A percentile compares a stretch with the other conserved stretches of the same genome.
These are phyloP conservation scores for Anastatica hierochuntica DNA, from an alignment of 345 rosid species.

Conservation along the genomic window DNA sequence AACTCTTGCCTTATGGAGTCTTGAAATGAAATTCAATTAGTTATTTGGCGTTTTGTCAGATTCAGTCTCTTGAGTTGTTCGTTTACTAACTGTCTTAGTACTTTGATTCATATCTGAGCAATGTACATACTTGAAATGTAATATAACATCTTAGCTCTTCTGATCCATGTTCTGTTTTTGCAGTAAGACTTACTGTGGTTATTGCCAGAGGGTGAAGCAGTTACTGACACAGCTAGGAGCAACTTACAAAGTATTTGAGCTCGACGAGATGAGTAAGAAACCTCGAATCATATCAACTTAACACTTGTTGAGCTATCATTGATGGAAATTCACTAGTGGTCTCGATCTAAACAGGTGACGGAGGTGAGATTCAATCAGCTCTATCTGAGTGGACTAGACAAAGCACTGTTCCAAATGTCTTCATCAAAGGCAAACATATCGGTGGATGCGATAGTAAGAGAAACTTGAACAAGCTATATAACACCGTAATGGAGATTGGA, in stretches of 20 bases:
- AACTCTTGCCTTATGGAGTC: too few relatives aligned
- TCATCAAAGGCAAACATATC: conserved; percentile 56
- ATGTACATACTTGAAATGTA: background rate
- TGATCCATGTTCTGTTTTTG: background rate
- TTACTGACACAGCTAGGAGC: conserved; percentile 21
- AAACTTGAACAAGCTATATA: background rate
- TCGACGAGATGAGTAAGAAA: conserved; percentile 23
- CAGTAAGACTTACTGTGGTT: conserved; percentile 69
- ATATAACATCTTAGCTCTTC: background rate
- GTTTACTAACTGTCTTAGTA: too few relatives aligned
- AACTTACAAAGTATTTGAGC: conserved; percentile 20
- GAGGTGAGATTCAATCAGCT: conserved; percentile 37
- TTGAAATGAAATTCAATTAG: too few relatives aligned
- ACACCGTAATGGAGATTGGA: background rate
- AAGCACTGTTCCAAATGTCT: conserved; percentile 55
- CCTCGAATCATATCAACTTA: background rate
- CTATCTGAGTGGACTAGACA: conserved; percentile 51
- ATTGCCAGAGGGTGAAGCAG: conserved; percentile 32
- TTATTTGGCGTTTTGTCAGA: too few relatives aligned
- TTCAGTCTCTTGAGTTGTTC: too few relatives aligned
- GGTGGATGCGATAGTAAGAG: conserved; percentile 62
- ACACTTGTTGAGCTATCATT: background rate
- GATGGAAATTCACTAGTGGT: background rate
- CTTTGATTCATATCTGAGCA: too few relatives aligned
- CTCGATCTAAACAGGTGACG: conserved; percentile 20